Base-by-base conservation (phyloP, 148 eudicot species). In the Rhododendron mucronatum region DNA sequence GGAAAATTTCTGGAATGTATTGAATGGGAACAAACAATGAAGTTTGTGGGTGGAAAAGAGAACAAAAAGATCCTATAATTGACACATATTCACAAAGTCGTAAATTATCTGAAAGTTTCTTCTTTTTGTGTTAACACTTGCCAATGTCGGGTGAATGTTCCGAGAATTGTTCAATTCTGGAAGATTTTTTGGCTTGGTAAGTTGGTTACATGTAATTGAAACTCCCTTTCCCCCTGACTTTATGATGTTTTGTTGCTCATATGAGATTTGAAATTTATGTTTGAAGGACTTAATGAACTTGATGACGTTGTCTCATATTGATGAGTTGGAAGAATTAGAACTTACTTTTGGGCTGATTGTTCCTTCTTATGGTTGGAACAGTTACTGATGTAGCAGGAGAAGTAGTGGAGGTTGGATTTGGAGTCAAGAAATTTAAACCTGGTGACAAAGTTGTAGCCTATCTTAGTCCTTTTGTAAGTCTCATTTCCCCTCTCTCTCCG, bases 341-440 rank as follows among this genome's bases (percentile, higher is more conserved):
- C 21, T 41, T 85, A 15, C 35, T 76, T 57, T 55, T 23, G 11
- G n/a, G 81, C 86, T 88, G 37, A 85, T 23, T 85, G 65, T 53
- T 81, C 5, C 26, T 48, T 88, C 23, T 48, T 59, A 51, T 55
- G 87, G 77, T 75, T 85, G 84, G 85, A 74, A 78, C 84, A 95
- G 98, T 86, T 28, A 87, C 87, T 89, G 98, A 95, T 88, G 82
- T 95, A 65, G 98, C 98, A 16, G 99, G 99, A 89, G 98, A 94
- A 86, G 95, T 96, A 50, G 91, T 93, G 57, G 91, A 93, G 86
- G 85, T 87, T 91, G 99, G 99, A 85, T 81, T 93, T 84, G 89
- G 78, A 83, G 95, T 94, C 65, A 86, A 83, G 47, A 92, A 91
- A 48, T 92, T 93, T 79, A 92, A 96, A 87, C 83, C 87, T n/a